A percentile compares a stretch with the other conserved stretches of the same genome.
Conservation (phyloP, 139 green algal genomes). For the Picochlorum sp. region DNA sequence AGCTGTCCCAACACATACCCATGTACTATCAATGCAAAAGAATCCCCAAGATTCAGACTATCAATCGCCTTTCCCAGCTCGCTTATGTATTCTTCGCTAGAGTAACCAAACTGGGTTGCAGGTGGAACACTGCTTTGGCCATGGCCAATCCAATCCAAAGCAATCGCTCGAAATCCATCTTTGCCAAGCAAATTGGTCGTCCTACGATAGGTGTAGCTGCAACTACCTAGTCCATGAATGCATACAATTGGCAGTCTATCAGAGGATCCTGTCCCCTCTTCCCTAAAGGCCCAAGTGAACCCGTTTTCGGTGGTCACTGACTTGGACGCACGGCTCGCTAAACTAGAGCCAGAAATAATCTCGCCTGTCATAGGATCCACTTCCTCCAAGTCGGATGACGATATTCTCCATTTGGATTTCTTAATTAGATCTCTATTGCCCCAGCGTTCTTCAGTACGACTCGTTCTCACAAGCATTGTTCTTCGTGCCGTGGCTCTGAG, state of each 20-base stretch:
- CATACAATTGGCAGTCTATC: conserved; percentile 42
- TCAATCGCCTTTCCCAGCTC: conserved; percentile 35
- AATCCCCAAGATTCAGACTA: conserved; percentile 25
- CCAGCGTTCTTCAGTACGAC: no score
- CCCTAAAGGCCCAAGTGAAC: conserved; percentile 46
- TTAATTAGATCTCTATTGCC: no score
- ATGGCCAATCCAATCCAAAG: conserved; percentile 63
- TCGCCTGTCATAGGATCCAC: conserved; percentile 20
- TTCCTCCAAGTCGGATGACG: conserved; percentile 14
- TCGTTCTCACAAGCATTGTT: no score
- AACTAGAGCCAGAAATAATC: conserved; percentile 10
- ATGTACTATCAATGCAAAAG: conserved; percentile 33
- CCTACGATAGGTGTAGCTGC: conserved; percentile 49
- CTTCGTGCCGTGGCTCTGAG: no score
- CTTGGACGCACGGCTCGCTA: not conserved
- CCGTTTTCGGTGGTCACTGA: not conserved
- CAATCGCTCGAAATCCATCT: conserved; percentile 40
- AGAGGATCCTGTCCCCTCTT: not conserved
- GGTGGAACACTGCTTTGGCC: conserved; percentile 42
- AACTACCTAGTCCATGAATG: conserved; percentile 55
- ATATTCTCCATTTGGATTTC: not conserved
- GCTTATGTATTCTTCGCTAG: conserved; percentile 31
- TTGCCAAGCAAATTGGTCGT: conserved; percentile 39
- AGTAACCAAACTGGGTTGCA: conserved; percentile 34
- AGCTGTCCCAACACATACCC: conserved; percentile 64